Conservation (phyloP, 257 asterid species). For the Galeopsis tetrahit region DNA sequence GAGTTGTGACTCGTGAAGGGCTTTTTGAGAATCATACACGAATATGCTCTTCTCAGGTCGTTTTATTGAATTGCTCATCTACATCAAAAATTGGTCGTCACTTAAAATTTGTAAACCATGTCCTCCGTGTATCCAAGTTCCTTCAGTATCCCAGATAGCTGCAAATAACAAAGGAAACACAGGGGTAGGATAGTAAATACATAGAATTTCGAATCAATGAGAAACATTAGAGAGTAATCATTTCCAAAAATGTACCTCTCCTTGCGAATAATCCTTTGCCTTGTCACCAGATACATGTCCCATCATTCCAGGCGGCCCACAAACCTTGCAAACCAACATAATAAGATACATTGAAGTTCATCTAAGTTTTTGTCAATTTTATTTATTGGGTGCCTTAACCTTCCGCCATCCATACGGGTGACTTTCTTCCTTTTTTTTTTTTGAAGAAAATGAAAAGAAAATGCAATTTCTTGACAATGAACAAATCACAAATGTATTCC, state of each 20-base stretch:
- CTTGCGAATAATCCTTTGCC: conserved; percentile 81
- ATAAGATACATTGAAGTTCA: background rate
- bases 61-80: conserved; percentile 31
- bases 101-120: conserved; percentile 87
- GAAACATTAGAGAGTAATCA: background rate
- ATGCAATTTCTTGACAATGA: background rate
- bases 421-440: no score
- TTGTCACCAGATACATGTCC: conserved; percentile 83
- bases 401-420: no score
- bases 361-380: background rate
- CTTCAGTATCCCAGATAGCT: conserved; percentile 82
- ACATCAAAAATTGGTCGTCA: conserved; percentile 27
- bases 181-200: background rate
- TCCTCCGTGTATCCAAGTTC: conserved; percentile 76
- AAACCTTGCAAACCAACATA: conserved; percentile 61
- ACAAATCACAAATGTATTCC: background rate
- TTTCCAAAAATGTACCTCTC: conserved; percentile 67
- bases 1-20: background rate
- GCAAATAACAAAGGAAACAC: conserved; percentile 34
- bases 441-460: background rate
- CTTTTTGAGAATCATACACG: background rate
- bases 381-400: no score
- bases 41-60: conserved; percentile 9
- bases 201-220: background rate
- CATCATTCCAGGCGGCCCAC: conserved; percentile 99